Evolutionary conservation across 805 yeast species (phyloP).

Genomic region (Candida easanensis): DNA sequence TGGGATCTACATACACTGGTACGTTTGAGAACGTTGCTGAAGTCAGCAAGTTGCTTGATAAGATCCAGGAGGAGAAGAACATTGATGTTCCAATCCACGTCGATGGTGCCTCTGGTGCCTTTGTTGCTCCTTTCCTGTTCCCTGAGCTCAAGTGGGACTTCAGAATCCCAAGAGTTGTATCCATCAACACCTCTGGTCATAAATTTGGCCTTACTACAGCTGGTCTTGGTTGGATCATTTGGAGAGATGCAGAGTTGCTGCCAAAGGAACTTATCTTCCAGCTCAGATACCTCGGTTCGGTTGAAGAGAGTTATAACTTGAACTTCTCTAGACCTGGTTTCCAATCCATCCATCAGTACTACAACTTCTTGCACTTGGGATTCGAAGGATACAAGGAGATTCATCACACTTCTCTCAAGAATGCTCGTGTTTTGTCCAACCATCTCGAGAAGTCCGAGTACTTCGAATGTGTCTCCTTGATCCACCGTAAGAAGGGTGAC

Average conservation of each 20-base stretch:
- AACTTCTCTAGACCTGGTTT: constrained; percentile 92
- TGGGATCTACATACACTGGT: constrained; percentile 93
- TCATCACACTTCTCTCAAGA: constrained; percentile 61
- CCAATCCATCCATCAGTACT: constrained; percentile 88
- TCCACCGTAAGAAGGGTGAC: constrained; percentile 58
- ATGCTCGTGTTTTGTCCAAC: constrained; percentile 64
- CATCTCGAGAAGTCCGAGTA: constrained; percentile 62
- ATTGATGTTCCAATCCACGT: constrained; percentile 78
- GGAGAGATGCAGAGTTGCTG: constrained; percentile 62
- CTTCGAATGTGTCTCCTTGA: constrained; percentile 72
- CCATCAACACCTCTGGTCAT: constrained; percentile 90
- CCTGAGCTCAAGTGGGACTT: constrained; percentile 87
- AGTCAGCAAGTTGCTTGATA: constrained; percentile 63
- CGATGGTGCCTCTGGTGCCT: constrained; percentile 91
- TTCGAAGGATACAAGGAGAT: constrained; percentile 63
- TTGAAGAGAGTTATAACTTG: constrained; percentile 81
- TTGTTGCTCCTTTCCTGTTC: constrained; percentile 79
- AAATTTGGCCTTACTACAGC: constrained; percentile 89
- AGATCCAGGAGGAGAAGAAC: constrained; percentile 66
- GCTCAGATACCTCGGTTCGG: constrained; percentile 81
- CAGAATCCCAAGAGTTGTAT: constrained; percentile 67
- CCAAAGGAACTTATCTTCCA: constrained; percentile 76
- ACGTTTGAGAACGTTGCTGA: constrained; percentile 76
- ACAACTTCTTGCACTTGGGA: constrained; percentile 71
- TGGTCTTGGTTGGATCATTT: constrained; percentile 90